These are phyloP conservation scores for Acanthamoeba castellanii DNA, from an alignment of 208 protist species.

Conservation along the genomic window DNA sequence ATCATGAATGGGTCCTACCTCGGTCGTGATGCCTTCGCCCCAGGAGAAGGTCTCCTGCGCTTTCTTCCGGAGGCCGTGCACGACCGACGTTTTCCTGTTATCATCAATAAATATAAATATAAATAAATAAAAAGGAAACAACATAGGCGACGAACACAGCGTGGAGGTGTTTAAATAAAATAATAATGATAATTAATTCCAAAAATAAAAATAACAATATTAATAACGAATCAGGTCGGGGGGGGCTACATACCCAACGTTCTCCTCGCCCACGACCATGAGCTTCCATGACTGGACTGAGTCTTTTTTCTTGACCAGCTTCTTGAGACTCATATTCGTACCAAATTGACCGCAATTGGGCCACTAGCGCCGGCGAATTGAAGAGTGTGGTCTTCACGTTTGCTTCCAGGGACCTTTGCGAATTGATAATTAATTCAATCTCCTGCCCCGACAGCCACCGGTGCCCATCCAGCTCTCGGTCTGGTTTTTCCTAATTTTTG, in stretches of 20 bases:
- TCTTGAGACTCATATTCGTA: background rate
- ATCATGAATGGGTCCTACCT: background rate
- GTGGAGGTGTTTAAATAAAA: background rate
- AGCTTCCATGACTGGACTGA: slow-evolving; percentile 20
- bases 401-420: too few species aligned
- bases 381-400: too few species aligned
- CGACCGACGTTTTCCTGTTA: background rate
- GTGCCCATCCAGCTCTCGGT: too few species aligned
- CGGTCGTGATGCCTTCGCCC: slow-evolving; percentile 25
- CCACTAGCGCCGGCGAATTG: too few species aligned
- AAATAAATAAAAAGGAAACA: slow-evolving; percentile 7
- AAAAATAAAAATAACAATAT: background rate
- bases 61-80: slow-evolving; percentile 17
- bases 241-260: background rate
- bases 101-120: background rate
- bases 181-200: background rate
- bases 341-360: too few species aligned
- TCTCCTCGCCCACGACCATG: slow-evolving; percentile 49
- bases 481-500: too few species aligned
- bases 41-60: background rate
- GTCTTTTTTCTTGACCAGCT: slow-evolving; percentile 27
- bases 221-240: background rate
- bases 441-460: too few species aligned
- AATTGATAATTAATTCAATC: too few species aligned
- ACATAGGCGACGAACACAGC: background rate